Evolutionary conservation across 352 stramenopile species (phyloP), one percentile per base, ranked within the genome.

Genomic region (Phytophthora nicotianae): DNA sequence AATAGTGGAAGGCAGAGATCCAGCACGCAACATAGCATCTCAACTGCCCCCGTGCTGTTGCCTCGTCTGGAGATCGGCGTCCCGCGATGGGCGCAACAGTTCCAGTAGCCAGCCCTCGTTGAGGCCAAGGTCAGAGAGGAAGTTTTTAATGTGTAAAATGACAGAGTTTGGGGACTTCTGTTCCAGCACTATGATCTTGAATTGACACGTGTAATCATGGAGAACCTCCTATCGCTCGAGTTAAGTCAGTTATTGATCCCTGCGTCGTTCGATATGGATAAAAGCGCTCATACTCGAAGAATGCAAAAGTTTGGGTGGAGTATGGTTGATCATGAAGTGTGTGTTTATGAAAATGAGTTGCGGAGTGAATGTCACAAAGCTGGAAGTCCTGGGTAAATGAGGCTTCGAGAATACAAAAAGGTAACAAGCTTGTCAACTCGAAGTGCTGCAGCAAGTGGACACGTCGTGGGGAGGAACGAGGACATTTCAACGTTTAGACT

Each of bases 371-470:
- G 72, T 76, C 1, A 50, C 58, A 2, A 19, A 60, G 3, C 27
- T 79, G 29, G 71, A 77, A 77, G 53, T 77, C 70, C 17, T 83
- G 75, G 75, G 56, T 60, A 13, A 72, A 76, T 77, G 52, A 50
- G 68, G 7, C 69, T 81, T 6, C 61, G 70, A 2, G 54, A 68
- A 20, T 77, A 72, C 53, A 63, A 71, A 23, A 74, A 73, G 40
- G 70, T 83, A 27, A 80, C 79, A 43, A 64, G 61, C 72, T 16
- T 54, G 50, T 10, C 68, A 72, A 0, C 43, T 83, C 6, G 60
- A 81, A 41, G 65, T 81, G 10, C 26, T 83, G 21, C 74, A 83
- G 23, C 57, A 68, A 23, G 52, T 74, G 23, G 68, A 70, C 10
- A 75, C 38, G 67, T 81, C 7, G 23, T 81, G 0, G 59, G 62